Percentiles rank a stretch among this genome's conserved stretches.
Evolutionary conservation across 495 filamentous ascomycete genomes (phyloP).

Genomic region (Xanthoparmelia taractica): DNA sequence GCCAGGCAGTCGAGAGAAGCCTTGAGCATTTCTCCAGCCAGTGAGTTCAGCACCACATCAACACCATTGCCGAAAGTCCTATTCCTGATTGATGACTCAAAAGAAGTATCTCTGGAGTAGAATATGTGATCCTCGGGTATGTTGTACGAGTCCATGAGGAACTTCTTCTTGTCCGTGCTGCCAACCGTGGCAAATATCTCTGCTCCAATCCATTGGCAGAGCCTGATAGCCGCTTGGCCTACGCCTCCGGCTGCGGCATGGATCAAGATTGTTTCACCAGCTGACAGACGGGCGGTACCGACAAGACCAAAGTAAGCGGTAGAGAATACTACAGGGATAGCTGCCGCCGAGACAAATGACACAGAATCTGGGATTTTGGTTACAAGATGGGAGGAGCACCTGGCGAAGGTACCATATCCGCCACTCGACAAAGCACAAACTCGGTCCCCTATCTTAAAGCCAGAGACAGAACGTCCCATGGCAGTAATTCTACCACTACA

Average conservation of each 20-base stretch:
- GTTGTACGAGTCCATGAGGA: slow-evolving; percentile 13
- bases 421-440: slow-evolving; percentile 40
- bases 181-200: slow-evolving; percentile 19
- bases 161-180: slow-evolving; percentile 9
- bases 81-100: slow-evolving; percentile 31
- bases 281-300: slow-evolving; percentile 30
- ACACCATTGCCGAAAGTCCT: slow-evolving; percentile 44
- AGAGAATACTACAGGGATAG: slow-evolving; percentile 50
- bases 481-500: slow-evolving; percentile 47
- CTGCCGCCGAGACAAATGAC: slow-evolving; percentile 46
- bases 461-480: slow-evolving; percentile 41
- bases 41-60: slow-evolving; percentile 47
- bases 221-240: slow-evolving; percentile 53
- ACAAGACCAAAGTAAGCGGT: slow-evolving; percentile 53
- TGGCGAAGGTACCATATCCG: neutral
- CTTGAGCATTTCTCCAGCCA: slow-evolving; percentile 43
- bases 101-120: slow-evolving; percentile 24
- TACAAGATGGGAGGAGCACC: neutral
- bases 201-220: slow-evolving; percentile 45
- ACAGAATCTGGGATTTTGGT: slow-evolving; percentile 39
- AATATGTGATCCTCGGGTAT: slow-evolving; percentile 14
- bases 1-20: slow-evolving; percentile 47
- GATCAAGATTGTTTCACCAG: slow-evolving; percentile 53
- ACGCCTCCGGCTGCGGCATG: slow-evolving; percentile 53
- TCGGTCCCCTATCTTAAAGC: slow-evolving; percentile 45